Evolutionary conservation across 2,329 filamentous ascomycete species (phyloP).

Genomic region (Capronia coronata): DNA sequence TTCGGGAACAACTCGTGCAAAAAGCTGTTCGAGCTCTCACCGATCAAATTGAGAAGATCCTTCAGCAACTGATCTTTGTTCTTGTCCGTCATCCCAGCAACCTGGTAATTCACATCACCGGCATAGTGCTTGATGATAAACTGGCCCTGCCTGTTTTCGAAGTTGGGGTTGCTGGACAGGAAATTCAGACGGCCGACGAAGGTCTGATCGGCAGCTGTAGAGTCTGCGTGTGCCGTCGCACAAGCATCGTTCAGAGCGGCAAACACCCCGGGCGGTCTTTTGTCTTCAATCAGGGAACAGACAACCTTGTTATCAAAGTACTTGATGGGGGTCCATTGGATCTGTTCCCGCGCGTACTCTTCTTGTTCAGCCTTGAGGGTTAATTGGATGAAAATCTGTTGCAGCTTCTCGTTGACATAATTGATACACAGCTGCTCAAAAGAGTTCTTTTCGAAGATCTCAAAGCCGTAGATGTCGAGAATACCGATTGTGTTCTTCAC

Average conservation of each 20-base stretch:
- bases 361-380: constrained; percentile 96
- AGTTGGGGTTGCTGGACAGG: constrained; percentile 78
- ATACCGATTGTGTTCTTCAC: constrained; percentile 87
- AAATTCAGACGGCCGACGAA: constrained; percentile 91
- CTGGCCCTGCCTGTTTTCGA: constrained; percentile 84
- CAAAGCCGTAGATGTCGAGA: constrained; percentile 97
- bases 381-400: constrained; percentile 98
- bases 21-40: constrained; percentile 75
- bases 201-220: constrained; percentile 85
- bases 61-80: constrained; percentile 98
- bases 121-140: constrained; percentile 99
- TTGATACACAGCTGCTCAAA: constrained; percentile 99
- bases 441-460: constrained; percentile 98
- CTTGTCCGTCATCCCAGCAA: constrained; percentile 97
- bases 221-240: constrained; percentile 95
- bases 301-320: constrained; percentile 99
- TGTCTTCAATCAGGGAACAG: constrained; percentile 91
- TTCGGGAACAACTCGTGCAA: constrained; percentile 85
- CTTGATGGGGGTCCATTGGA: constrained; percentile 97
- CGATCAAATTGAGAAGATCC: constrained; percentile 81
- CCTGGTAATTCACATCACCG: constrained; percentile 88
- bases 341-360: constrained; percentile 91
- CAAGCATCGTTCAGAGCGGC: constrained; percentile 96
- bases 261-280: constrained; percentile 83
- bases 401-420: constrained; percentile 98